Evolutionary conservation across 1,284 basidiomycete genomes (phyloP), one percentile per base, ranked within the genome.

Genomic region (Lentinus polychrous): DNA sequence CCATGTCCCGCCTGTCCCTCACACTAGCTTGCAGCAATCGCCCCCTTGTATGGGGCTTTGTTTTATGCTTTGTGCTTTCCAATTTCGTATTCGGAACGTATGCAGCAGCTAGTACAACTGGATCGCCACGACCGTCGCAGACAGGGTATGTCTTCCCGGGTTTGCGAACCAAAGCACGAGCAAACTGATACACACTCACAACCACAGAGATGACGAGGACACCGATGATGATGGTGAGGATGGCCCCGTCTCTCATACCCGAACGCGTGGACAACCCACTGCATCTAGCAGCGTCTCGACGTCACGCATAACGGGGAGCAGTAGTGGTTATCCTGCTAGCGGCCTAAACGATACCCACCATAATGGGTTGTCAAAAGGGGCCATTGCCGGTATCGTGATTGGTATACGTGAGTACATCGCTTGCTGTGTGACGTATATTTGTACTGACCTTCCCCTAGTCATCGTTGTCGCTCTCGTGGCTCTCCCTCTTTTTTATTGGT

Each of bases 301-400:
- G n/a, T 6, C n/a, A 6, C 24, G 42, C 18, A 8, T 32, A 15
- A 20, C 42, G 8, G 12, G 20, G 8, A 32, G 31, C 14, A 20
- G 6, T 4, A 7, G 22, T 43, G 15, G 14, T n/a, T n/a, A 22
- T 24, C 10, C 42, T n/a, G 24, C 5, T n/a, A 18, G 20, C 6
- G 27, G 4, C 22, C 10, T 17, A 18, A 27, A 40, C 22, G 39
- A 22, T 10, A 27, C 20, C 22, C 39, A 40, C 7, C 39, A 33
- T 3, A 24, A 15, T 31, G 24, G 42, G 8, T 20, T 43, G n/a
- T 24, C 42, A 27, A 17, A 33, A 27, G 44, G 58, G 6, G 57
- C 55, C 1, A 55, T 62, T 8, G 60, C 57, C n/a, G 62, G 62
- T 1, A 60, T 65, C 7, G 59, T 60, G 2, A 52, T 65, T 14